Evolutionary conservation across 169 alveolate genomes (phyloP).

Genomic region (Plasmodium knowlesi): DNA sequence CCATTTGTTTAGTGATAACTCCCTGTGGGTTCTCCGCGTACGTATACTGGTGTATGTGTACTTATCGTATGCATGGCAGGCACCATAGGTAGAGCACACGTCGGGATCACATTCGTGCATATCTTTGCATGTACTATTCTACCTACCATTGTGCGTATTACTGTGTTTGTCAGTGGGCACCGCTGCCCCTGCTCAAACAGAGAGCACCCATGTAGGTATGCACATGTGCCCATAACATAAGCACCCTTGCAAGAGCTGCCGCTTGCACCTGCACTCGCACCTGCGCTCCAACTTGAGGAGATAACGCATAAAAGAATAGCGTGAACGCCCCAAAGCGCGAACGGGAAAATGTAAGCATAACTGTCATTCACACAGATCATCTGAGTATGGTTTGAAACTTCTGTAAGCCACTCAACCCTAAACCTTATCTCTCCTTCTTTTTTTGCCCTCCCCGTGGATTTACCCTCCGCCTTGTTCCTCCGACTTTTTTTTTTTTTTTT

Average conservation of each 20-base stretch:
- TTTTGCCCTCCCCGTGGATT: neutral
- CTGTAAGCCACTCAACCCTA: neutral
- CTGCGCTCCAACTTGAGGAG: neutral
- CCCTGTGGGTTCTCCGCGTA: neutral
- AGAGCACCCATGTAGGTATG: neutral
- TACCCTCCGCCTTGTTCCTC: neutral
- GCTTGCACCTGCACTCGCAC: neutral
- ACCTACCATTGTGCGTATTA: neutral
- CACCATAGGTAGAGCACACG: neutral
- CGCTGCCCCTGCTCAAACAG: neutral
- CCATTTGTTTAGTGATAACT: neutral
- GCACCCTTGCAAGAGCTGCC: neutral
- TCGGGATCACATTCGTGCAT: neutral
- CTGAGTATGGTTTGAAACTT: neutral
- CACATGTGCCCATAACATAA: neutral
- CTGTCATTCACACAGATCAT: neutral
- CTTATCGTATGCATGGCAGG: neutral
- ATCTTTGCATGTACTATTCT: too few relatives aligned
- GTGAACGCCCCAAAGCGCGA: neutral
- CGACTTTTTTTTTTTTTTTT: neutral
- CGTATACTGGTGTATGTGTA: neutral
- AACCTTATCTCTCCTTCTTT: neutral
- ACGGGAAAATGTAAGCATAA: neutral
- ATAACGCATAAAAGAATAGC: neutral
- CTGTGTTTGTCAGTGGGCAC: neutral